Conservation (phyloP, 2,329 filamentous ascomycete genomes). For the Hypoxylon sp. region DNA sequence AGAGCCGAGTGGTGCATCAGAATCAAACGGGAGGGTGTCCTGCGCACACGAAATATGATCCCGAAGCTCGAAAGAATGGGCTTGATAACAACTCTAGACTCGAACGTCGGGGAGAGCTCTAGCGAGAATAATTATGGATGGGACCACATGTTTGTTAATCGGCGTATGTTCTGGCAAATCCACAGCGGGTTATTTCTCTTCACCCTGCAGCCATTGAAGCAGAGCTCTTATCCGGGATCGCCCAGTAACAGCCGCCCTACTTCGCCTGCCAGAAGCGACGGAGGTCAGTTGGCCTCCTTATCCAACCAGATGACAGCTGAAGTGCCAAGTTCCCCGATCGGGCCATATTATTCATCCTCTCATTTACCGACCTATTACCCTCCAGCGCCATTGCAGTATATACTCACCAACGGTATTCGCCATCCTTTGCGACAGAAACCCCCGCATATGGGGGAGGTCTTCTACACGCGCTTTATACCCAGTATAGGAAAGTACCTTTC, state of each 20-base stretch:
- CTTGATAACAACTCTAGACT: slow-evolving; percentile 80
- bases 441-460: slow-evolving; percentile 88
- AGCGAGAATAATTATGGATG: slow-evolving; percentile 76
- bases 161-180: slow-evolving; percentile 90
- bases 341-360: slow-evolving; percentile 84
- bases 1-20: slow-evolving; percentile 88
- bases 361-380: slow-evolving; percentile 94
- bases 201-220: slow-evolving; percentile 74
- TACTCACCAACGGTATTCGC: slow-evolving; percentile 80
- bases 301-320: slow-evolving; percentile 52
- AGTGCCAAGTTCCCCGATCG: slow-evolving; percentile 62
- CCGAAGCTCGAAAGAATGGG: slow-evolving; percentile 96
- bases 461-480: slow-evolving; percentile 90
- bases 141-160: slow-evolving; percentile 84
- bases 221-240: slow-evolving; percentile 61
- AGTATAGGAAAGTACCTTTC: slow-evolving; percentile 87
- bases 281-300: slow-evolving; percentile 48
- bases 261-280: slow-evolving; percentile 61
- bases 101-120: slow-evolving; percentile 75
- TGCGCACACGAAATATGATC: slow-evolving; percentile 84
- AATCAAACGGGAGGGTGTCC: slow-evolving; percentile 87
- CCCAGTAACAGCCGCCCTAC: slow-evolving; percentile 66
- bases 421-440: slow-evolving; percentile 92
- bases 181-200: slow-evolving; percentile 90
- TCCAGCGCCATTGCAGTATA: slow-evolving; percentile 84